Conservation (phyloP, 164 flowering plant genomes). For the Sedum album region DNA sequence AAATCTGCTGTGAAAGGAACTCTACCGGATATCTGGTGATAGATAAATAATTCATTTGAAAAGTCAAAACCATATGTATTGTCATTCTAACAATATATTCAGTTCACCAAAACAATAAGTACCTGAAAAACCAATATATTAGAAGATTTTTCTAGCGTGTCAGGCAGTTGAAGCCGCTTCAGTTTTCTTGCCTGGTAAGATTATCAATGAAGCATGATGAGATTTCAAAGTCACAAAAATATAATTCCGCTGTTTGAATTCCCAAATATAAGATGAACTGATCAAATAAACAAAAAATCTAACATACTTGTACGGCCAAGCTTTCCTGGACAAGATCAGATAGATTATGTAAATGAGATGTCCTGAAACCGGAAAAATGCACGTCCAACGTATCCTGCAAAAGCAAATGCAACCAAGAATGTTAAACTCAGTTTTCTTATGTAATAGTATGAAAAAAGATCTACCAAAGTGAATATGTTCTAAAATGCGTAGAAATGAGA, state of each 20-base stretch:
- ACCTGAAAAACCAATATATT: constrained; percentile 89
- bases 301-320: constrained; percentile 56
- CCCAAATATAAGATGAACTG: background rate
- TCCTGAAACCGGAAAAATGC: constrained; percentile 79
- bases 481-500: background rate
- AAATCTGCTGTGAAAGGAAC: constrained; percentile 66
- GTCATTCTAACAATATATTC: background rate
- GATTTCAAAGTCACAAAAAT: background rate
- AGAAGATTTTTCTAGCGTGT: constrained; percentile 50
- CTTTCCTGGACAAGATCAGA: constrained; percentile 70
- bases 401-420: constrained; percentile 10
- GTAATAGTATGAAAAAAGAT: background rate
- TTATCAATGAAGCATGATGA: constrained; percentile 2
- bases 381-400: constrained; percentile 65
- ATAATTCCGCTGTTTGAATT: background rate
- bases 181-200: constrained; percentile 43
- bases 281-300: background rate
- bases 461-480: background rate
- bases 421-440: background rate
- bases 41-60: background rate
- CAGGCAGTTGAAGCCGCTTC: constrained; percentile 63
- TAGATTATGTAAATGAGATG: constrained; percentile 75
- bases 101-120: background rate
- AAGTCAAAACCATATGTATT: background rate
- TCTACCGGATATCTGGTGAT: constrained; percentile 56